phyloP scores from a whole-genome alignment of 2,329 filamentous ascomycete genomes.

The Capronia epimyces region DNA sequence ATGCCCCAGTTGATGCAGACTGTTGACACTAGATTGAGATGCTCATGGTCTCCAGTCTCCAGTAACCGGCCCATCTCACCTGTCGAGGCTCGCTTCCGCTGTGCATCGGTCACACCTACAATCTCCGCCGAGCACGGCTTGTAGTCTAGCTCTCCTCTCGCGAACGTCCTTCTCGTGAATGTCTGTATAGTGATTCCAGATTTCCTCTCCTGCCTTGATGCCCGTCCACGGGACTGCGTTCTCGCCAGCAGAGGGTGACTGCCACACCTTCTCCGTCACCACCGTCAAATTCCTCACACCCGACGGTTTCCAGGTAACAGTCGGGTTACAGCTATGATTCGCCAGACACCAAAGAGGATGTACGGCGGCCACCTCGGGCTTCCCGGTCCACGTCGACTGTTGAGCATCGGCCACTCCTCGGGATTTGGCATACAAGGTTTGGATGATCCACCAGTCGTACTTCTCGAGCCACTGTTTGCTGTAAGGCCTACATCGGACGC shows the following conservation, averaged over 20 bases:
- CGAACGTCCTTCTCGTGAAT: slow-evolving; percentile 74
- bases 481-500: slow-evolving; percentile 52
- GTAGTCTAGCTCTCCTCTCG: slow-evolving; percentile 81
- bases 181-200: slow-evolving; percentile 93
- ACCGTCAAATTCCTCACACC: slow-evolving; percentile 24
- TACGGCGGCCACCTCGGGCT: slow-evolving; percentile 86
- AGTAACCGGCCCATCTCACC: too few species aligned
- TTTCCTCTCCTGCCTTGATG: slow-evolving; percentile 73
- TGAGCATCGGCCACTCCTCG: slow-evolving; percentile 85
- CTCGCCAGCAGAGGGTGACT: slow-evolving; percentile 23
- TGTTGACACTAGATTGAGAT: too few species aligned
- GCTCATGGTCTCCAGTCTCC: too few species aligned
- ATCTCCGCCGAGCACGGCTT: slow-evolving; percentile 77
- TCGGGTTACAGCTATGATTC: slow-evolving; percentile 94
- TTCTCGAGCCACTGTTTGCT: slow-evolving; percentile 32
- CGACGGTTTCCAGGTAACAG: slow-evolving; percentile 81
- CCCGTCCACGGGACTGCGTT: slow-evolving; percentile 54
- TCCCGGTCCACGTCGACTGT: slow-evolving; percentile 67
- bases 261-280: slow-evolving; percentile 15
- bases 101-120: slow-evolving; percentile 82
- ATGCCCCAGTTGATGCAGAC: too few species aligned
- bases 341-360: slow-evolving; percentile 95
- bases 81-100: slow-evolving; percentile 34
- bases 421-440: slow-evolving; percentile 89
- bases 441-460: slow-evolving; percentile 60